Base-by-base conservation (phyloP, 352 stramenopile species). In the Plasmopara halstedii region DNA sequence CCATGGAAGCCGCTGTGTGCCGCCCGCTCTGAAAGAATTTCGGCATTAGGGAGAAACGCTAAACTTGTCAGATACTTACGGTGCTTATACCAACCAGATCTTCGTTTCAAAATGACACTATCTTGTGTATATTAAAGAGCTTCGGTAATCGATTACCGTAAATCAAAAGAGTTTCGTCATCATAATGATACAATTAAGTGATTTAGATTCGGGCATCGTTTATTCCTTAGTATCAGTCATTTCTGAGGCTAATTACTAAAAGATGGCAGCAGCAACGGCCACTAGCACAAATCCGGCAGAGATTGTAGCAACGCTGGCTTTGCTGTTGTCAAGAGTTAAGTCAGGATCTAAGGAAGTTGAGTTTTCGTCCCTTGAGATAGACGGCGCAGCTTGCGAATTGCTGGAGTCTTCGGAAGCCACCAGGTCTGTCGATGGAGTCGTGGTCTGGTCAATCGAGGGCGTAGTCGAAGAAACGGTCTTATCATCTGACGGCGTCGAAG, bases 211-310 rank as follows among this genome's bases (percentile, higher is more conserved):
- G 26, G 33, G 49, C 31, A 55, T 45, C 18, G 52, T 50, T 49
- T 47, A 47, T 56, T 53, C 32, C 44, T 57, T 15, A 56, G 42
- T 47, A 41, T 29, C 10, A 33, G 25, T 19, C 20, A 42, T 55
- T 29, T 10, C 25, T 15, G 11, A 13, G 42, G 20, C 9, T 44
- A n/a, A 20, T 46, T 53, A 54, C 25, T 71, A 71, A 46, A 71
- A 62, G 35, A 71, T 48, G 0, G 47, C 35, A 17, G 53, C 54
- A 23, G 42, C 50, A 15, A 61, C 42, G 17, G 53, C 57, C 10
- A 34, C 49, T 10, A 71, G 19, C 14, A 62, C 53, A 37, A 50
- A 40, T 50, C 49, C 47, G 22, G 50, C 50, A 38, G 50, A 68
- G 11, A 57, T 50, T 14, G 46, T 33, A n/a, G 37, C 42, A 36